These are phyloP conservation scores for Xerocomellus intermedius DNA, from an alignment of 768 basidiomycete genomes.

Conservation along the genomic window DNA sequence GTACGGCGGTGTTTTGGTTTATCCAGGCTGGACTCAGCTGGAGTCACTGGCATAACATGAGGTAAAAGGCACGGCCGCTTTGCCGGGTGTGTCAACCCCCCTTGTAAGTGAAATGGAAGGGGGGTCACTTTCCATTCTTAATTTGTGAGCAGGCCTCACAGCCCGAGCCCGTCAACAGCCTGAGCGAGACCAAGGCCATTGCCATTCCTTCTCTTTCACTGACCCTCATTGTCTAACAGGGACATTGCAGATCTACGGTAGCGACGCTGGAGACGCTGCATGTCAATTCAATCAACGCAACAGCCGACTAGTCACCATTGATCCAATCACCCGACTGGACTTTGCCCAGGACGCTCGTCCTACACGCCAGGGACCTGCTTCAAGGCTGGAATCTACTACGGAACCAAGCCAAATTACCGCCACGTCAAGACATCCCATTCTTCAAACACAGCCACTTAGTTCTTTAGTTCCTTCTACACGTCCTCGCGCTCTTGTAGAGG, in stretches of 20 bases:
- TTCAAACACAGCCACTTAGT: constrained; percentile 25
- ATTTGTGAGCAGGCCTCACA: constrained; percentile 22
- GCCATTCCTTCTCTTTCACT: constrained; percentile 16
- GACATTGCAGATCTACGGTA: constrained; percentile 17
- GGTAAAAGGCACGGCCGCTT: neutral
- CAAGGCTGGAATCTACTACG: constrained; percentile 49
- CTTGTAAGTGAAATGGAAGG: constrained; percentile 15
- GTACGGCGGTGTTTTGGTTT: neutral
- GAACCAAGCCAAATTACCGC: constrained; percentile 27
- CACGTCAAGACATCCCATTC: constrained; percentile 27
- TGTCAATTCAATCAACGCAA: constrained; percentile 23
- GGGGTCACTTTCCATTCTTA: constrained; percentile 28
- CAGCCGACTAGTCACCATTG: constrained; percentile 52
- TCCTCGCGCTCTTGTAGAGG: constrained; percentile 60
- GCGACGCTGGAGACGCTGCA: constrained; percentile 27
- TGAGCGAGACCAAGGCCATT: constrained; percentile 23
- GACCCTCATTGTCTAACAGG: constrained; percentile 20
- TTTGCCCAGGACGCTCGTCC: constrained; percentile 54
- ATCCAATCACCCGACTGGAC: constrained; percentile 59
- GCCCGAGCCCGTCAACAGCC: constrained; percentile 19
- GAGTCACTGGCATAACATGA: neutral
- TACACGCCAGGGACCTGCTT: constrained; percentile 39
- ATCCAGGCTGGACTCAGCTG: too few species aligned
- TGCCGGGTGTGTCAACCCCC: constrained; percentile 13
- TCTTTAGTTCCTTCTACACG: constrained; percentile 67